Percentiles rank a stretch among this genome's conserved stretches.
These are phyloP conservation scores for Chrysosporium keratinophilum DNA, from an alignment of 2,329 filamentous ascomycete genomes.

Conservation along the genomic window DNA sequence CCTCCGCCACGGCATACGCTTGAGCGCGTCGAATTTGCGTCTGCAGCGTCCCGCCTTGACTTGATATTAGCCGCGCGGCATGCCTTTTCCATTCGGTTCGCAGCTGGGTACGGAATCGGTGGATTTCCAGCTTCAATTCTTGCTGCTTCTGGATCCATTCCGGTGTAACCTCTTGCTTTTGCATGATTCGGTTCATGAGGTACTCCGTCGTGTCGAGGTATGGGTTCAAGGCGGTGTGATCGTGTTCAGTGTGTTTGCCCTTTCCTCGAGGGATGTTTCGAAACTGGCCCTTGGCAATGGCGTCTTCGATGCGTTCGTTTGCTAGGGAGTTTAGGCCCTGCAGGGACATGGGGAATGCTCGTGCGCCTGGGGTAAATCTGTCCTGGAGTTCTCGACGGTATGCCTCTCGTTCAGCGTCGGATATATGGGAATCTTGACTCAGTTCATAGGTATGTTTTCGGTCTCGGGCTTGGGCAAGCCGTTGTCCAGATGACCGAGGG, in stretches of 20 bases:
- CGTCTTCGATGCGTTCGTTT: constrained; percentile 87
- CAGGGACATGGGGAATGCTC: constrained; percentile 64
- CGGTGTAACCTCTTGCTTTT: constrained; percentile 87
- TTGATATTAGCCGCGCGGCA: constrained; percentile 66
- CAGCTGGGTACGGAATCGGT: constrained; percentile 61
- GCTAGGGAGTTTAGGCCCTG: constrained; percentile 71
- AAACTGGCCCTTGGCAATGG: constrained; percentile 85
- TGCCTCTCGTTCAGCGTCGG: constrained; percentile 61
- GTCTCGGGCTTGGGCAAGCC: constrained; percentile 50
- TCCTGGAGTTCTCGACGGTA: constrained; percentile 66
- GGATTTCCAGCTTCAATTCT: constrained; percentile 61
- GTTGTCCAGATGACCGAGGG: constrained; percentile 37
- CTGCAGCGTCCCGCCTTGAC: constrained; percentile 62
- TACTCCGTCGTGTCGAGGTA: constrained; percentile 96
- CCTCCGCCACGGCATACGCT: constrained; percentile 60
- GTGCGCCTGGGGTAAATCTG: constrained; percentile 62
- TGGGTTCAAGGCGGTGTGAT: constrained; percentile 70
- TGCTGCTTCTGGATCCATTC: constrained; percentile 99
- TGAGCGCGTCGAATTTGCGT: constrained; percentile 62
- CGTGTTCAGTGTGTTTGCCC: constrained; percentile 57
- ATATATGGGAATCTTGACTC: constrained; percentile 48
- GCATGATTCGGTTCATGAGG: constrained; percentile 97
- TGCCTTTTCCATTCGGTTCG: constrained; percentile 77
- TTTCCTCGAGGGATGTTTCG: constrained; percentile 71
- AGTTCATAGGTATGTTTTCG: constrained; percentile 46